These are phyloP conservation scores for Hyphopichia pseudoburtonii DNA, from an alignment of 1,139 yeast species.

Conservation along the genomic window DNA sequence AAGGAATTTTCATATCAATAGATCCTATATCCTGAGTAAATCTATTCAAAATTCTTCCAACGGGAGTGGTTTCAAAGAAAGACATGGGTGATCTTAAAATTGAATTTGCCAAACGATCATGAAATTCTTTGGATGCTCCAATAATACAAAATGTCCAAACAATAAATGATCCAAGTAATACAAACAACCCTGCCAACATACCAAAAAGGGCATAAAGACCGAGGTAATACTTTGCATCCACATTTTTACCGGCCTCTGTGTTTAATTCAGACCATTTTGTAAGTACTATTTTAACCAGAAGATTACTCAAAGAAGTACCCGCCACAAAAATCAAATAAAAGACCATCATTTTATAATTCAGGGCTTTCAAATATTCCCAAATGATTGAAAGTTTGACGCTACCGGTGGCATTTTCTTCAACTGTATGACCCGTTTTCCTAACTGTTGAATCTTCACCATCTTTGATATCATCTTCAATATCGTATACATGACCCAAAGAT, in stretches of 20 bases:
- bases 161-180: constrained; percentile 21
- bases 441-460: constrained; percentile 8
- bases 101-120: constrained; percentile 24
- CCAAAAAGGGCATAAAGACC: constrained; percentile 21
- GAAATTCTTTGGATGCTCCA: constrained; percentile 24
- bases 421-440: constrained; percentile 19
- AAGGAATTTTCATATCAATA: constrained; percentile 25
- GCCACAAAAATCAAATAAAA: constrained; percentile 20
- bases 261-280: constrained; percentile 28
- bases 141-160: constrained; percentile 29
- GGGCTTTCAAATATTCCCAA: constrained; percentile 26
- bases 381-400: constrained; percentile 22
- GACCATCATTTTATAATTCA: constrained; percentile 22
- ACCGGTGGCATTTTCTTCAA: constrained; percentile 24
- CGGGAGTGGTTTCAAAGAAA: constrained; percentile 32
- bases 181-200: constrained; percentile 20
- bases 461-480: constrained; percentile 9
- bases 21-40: constrained; percentile 28
- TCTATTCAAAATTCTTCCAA: constrained; percentile 30
- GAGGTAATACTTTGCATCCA: constrained; percentile 17
- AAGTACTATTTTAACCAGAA: constrained; percentile 23
- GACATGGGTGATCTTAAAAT: constrained; percentile 32
- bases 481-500: constrained; percentile 17
- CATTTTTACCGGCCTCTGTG: constrained; percentile 19
- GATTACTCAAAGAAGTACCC: constrained; percentile 15